These are phyloP conservation scores for Microbotryomycetes sp. DNA, from an alignment of 1,284 basidiomycete species.

Conservation along the genomic window DNA sequence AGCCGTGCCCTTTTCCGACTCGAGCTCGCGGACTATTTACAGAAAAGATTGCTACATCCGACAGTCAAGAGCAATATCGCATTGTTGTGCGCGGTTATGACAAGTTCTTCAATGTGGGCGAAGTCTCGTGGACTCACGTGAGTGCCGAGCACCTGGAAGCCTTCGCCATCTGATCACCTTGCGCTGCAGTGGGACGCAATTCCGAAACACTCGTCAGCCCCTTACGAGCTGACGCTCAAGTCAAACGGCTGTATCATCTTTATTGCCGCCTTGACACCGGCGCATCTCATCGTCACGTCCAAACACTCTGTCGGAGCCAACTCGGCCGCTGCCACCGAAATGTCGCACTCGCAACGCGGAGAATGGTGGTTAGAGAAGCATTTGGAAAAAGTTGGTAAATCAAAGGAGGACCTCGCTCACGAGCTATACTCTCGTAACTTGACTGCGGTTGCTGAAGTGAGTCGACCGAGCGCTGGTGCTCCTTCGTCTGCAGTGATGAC, in stretches of 20 bases:
- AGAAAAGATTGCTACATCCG: slow-evolving; percentile 41
- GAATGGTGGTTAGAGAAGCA: slow-evolving; percentile 76
- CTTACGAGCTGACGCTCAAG: slow-evolving; percentile 87
- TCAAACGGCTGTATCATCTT: slow-evolving; percentile 99
- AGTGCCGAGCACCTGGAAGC: slow-evolving; percentile 39
- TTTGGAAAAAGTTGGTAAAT: slow-evolving; percentile 56
- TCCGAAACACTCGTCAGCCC: slow-evolving; percentile 60
- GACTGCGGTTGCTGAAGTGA: slow-evolving; percentile 85
- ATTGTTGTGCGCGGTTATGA: slow-evolving; percentile 92
- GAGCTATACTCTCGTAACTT: slow-evolving; percentile 73
- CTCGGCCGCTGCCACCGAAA: slow-evolving; percentile 17
- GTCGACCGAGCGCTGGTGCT: background rate
- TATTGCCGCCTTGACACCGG: slow-evolving; percentile 72
- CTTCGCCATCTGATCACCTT: background rate
- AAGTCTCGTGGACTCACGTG: slow-evolving; percentile 89
- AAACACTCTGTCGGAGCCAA: slow-evolving; percentile 74
- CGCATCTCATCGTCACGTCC: slow-evolving; percentile 75
- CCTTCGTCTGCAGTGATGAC: background rate
- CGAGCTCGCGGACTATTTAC: slow-evolving; percentile 83
- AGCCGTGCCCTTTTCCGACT: slow-evolving; percentile 84
- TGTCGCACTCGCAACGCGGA: slow-evolving; percentile 64
- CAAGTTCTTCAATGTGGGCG: slow-evolving; percentile 98
- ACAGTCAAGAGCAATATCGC: slow-evolving; percentile 42
- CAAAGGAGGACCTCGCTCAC: slow-evolving; percentile 64
- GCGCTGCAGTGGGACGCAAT: slow-evolving; percentile 72